Conservation (phyloP, 2,329 filamentous ascomycete species). For the Sordariomycetes sp. region DNA sequence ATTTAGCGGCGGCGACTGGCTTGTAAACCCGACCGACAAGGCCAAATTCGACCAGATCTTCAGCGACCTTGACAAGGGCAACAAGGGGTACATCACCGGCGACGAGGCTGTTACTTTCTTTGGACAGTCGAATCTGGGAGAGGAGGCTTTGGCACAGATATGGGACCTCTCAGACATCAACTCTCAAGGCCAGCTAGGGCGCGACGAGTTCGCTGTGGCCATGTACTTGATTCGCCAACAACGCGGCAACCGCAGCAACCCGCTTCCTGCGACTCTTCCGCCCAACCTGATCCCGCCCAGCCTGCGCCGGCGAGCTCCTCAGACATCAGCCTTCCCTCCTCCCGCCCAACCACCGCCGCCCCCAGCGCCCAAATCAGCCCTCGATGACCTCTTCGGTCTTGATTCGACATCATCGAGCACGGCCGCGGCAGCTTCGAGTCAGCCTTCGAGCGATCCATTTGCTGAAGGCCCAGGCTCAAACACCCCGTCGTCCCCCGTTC, state of each 20-base stretch:
- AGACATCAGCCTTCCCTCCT: slow-evolving; percentile 14
- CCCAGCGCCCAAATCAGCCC: slow-evolving; percentile 63
- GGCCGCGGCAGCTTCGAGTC: slow-evolving; percentile 45
- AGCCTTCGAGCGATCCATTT: slow-evolving; percentile 67
- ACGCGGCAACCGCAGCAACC: slow-evolving; percentile 53
- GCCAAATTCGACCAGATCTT: slow-evolving; percentile 81
- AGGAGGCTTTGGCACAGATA: slow-evolving; percentile 85
- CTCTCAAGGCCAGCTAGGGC: slow-evolving; percentile 74
- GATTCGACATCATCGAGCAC: slow-evolving; percentile 52
- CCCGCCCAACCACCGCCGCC: slow-evolving; percentile 16
- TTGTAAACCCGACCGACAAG: slow-evolving; percentile 77
- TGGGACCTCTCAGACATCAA: slow-evolving; percentile 97
- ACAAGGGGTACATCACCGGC: slow-evolving; percentile 78
- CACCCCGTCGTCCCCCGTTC: slow-evolving; percentile 44
- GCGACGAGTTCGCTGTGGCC: slow-evolving; percentile 91
- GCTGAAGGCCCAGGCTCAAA: slow-evolving; percentile 35
- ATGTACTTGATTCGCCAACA: slow-evolving; percentile 96
- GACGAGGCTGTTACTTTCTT: slow-evolving; percentile 94
- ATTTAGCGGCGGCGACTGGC: slow-evolving; percentile 56
- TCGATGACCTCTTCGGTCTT: slow-evolving; percentile 89
- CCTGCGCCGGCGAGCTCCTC: slow-evolving; percentile 52
- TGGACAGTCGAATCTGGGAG: slow-evolving; percentile 80
- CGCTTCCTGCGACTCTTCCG: slow-evolving; percentile 69
- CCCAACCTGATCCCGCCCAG: slow-evolving; percentile 77
- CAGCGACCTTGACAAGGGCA: slow-evolving; percentile 69